These are phyloP conservation scores for Clarireedia hainanense DNA, from an alignment of 2,329 filamentous ascomycete species.

Conservation along the genomic window DNA sequence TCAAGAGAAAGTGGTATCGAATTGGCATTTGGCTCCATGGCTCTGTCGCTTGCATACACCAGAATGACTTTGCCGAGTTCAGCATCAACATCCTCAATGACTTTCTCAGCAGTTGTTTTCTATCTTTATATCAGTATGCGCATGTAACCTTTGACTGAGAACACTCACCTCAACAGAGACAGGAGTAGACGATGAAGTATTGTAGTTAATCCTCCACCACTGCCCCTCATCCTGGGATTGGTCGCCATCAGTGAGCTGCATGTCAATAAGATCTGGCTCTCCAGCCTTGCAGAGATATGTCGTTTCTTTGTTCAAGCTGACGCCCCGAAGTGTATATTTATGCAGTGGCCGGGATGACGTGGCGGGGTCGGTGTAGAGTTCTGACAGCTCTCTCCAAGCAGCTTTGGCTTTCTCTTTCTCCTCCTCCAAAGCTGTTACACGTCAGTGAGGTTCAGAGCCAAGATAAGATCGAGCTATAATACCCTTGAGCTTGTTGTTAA, in stretches of 20 bases:
- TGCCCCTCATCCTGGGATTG: slow-evolving; percentile 34
- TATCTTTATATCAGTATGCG: slow-evolving; percentile 22
- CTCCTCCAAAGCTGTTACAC: slow-evolving; percentile 20
- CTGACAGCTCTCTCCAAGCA: slow-evolving; percentile 32
- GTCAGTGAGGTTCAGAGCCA: slow-evolving; percentile 13
- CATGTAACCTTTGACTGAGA: neutral
- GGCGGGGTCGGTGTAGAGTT: slow-evolving; percentile 31
- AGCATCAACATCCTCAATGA: slow-evolving; percentile 39
- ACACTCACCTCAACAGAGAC: slow-evolving; percentile 41
- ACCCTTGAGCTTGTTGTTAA: slow-evolving; percentile 29
- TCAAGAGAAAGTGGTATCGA: slow-evolving; percentile 34
- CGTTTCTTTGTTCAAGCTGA: slow-evolving; percentile 39
- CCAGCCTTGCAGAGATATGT: slow-evolving; percentile 43
- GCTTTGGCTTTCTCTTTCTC: slow-evolving; percentile 25
- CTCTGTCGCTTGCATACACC: slow-evolving; percentile 46
- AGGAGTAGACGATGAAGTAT: slow-evolving; percentile 33
- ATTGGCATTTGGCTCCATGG: slow-evolving; percentile 29
- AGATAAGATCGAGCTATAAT: neutral
- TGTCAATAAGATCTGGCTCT: slow-evolving; percentile 36
- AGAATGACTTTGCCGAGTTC: slow-evolving; percentile 42
- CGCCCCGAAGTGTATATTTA: slow-evolving; percentile 43
- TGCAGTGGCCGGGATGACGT: slow-evolving; percentile 19
- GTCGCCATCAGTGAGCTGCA: slow-evolving; percentile 31
- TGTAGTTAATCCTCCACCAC: slow-evolving; percentile 48
- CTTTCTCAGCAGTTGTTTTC: slow-evolving; percentile 40